Base-by-base conservation (phyloP, 1,284 basidiomycete genomes). In the Melampsora americana region DNA sequence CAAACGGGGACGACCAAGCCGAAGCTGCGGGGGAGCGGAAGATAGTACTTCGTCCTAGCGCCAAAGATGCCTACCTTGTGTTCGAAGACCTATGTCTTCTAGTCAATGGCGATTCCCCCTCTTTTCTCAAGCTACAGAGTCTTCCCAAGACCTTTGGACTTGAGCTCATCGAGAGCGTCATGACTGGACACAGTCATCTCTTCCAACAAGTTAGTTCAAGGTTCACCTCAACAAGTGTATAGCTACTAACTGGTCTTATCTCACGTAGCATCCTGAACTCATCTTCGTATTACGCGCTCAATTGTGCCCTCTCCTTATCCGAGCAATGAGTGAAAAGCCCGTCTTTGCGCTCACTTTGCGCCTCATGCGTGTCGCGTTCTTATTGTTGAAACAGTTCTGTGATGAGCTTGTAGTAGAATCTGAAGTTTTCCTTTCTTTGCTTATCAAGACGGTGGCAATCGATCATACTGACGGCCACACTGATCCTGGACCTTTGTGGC, bases 101-200 rank as follows among this genome's bases (percentile, higher is more conserved):
- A 1, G 90, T 91, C 14, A 80, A 80, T 46, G 80, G 80, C 26
- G 92, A 96, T 82, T 89, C 86, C 72, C 92, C 94, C 0, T 86
- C 87, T 69, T 93, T 97, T 82, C 85, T 98, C 77, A 89, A 90
- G 79, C 87, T 98, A 44, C 88, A 90, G n/a, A 88, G 87, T 60
- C 85, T 99, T 30, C 92, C 92, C 79, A 90, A 94, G 82, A 97
- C 95, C 0, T 98, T 98, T 80, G 92, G 93, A 0, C 85, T 99
- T 32, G 95, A 99, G 83, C 85, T 99, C 70, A 92, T 99, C 74
- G 96, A 99, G 84, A 97, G 94, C 81, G 92, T 98, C 5, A 85
- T 99, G 69, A 95, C 93, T 16, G 97, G 96, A 79, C 97, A 98
- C 81, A 90, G 94, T 79, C 87, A 87, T 16, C 86, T 95, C 0